These are phyloP conservation scores for Prunus dulcis DNA, from an alignment of 306 rosid genomes.

Conservation along the genomic window DNA sequence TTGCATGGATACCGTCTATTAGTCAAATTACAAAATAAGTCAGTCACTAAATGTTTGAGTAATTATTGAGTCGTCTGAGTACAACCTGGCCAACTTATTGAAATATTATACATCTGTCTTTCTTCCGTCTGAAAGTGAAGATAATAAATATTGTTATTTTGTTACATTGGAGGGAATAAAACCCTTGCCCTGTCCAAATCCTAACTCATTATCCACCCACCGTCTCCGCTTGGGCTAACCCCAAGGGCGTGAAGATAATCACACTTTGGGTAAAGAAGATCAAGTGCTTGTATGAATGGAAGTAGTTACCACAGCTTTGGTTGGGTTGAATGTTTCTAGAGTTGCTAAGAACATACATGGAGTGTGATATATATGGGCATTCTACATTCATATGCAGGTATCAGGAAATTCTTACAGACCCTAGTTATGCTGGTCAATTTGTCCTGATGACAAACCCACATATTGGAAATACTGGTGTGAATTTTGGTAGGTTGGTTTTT, in stretches of 20 bases:
- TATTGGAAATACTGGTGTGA: constrained; percentile 87
- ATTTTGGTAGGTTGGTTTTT: constrained; percentile 55
- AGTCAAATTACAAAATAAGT: not conserved
- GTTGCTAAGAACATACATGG: not conserved
- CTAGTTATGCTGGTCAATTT: constrained; percentile 95
- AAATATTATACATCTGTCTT: not conserved
- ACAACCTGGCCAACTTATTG: not conserved
- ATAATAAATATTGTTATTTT: not conserved
- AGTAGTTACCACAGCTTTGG: not conserved
- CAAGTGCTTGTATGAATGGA: constrained; percentile 1
- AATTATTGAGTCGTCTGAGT: not conserved
- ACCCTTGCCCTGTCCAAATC: not conserved
- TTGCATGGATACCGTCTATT: not conserved
- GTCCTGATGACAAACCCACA: constrained; percentile 95
- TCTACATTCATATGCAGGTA: constrained; percentile 50
- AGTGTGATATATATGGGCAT: constrained; percentile 8
- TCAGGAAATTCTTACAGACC: constrained; percentile 93
- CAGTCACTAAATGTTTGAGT: not conserved
- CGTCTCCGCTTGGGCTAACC: not conserved
- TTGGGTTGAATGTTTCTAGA: not conserved
- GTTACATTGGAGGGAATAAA: not conserved
- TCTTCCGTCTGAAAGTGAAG: not conserved
- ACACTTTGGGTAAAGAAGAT: not conserved
- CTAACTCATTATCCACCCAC: not conserved
- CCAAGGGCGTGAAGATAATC: not conserved